Percentiles rank a stretch among this genome's conserved stretches.
phyloP scores from a whole-genome alignment of 306 rosid species.

The Oemleria cerasiformis region DNA sequence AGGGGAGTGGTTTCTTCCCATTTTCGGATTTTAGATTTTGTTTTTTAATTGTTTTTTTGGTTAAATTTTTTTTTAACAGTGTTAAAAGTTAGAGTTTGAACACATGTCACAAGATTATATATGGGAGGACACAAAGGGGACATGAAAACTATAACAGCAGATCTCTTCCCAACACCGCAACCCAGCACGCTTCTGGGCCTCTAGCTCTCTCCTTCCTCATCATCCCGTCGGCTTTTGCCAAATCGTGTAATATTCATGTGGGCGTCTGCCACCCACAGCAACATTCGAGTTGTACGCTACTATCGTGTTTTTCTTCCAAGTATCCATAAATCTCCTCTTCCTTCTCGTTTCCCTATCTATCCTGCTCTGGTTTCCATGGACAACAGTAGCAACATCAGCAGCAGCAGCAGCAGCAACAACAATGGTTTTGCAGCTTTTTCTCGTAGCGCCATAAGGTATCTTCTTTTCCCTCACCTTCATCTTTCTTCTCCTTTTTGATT shows the following conservation, averaged over 20 bases:
- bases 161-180: no score
- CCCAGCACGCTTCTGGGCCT: no score
- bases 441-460: slow-evolving; percentile 44
- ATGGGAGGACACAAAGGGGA: no score
- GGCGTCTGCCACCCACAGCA: slow-evolving; percentile 26
- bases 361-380: not conserved
- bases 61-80: no score
- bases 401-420: slow-evolving; percentile 9
- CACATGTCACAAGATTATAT: no score
- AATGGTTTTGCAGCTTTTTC: slow-evolving; percentile 41
- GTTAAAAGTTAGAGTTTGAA: no score
- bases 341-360: slow-evolving; percentile 8
- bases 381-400: not conserved
- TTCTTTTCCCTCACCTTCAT: not conserved
- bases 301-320: slow-evolving; percentile 40
- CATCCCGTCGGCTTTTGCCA: not conserved
- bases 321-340: slow-evolving; percentile 14
- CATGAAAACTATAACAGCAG: no score
- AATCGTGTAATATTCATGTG: slow-evolving; percentile 27
- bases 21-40: no score
- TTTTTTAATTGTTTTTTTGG: no score
- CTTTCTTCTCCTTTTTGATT: not conserved
- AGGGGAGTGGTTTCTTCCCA: no score
- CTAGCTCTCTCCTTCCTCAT: not conserved
- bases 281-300: slow-evolving; percentile 39